Evolutionary conservation across 331 rosid species (phyloP).

Genomic region (Prunus yedoensis): DNA sequence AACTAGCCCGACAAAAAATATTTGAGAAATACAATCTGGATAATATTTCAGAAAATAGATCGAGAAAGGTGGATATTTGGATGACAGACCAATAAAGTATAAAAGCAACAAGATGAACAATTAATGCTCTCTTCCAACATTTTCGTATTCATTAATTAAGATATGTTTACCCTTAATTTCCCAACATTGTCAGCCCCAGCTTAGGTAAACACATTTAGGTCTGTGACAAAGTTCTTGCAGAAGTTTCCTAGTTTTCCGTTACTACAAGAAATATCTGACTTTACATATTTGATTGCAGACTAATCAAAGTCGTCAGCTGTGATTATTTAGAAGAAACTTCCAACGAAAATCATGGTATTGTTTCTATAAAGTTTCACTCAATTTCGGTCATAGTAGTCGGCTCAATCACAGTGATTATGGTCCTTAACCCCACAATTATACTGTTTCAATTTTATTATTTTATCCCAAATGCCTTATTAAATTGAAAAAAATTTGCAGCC

Average conservation of each 20-base stretch:
- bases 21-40: no score
- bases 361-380: constrained; percentile 12
- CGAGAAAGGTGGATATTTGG: no score
- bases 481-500: constrained; percentile 12
- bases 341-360: neutral
- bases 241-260: constrained; percentile 4
- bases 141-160: no score
- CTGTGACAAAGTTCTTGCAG: neutral
- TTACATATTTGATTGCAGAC: neutral
- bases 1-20: no score
- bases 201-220: no score
- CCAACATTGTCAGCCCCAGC: no score
- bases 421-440: constrained; percentile 9
- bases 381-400: constrained; percentile 27
- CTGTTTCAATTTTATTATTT: neutral
- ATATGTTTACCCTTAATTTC: no score
- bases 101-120: no score
- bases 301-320: constrained; percentile 4
- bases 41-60: no score
- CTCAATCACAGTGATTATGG: constrained; percentile 3
- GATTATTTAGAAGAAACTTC: neutral
- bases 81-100: no score
- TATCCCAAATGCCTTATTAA: neutral
- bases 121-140: no score
- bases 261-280: neutral